A percentile compares a stretch with the other conserved stretches of the same genome.
These are phyloP conservation scores for Saturnispora serradocipensis DNA, from an alignment of 805 yeast genomes.

Conservation along the genomic window DNA sequence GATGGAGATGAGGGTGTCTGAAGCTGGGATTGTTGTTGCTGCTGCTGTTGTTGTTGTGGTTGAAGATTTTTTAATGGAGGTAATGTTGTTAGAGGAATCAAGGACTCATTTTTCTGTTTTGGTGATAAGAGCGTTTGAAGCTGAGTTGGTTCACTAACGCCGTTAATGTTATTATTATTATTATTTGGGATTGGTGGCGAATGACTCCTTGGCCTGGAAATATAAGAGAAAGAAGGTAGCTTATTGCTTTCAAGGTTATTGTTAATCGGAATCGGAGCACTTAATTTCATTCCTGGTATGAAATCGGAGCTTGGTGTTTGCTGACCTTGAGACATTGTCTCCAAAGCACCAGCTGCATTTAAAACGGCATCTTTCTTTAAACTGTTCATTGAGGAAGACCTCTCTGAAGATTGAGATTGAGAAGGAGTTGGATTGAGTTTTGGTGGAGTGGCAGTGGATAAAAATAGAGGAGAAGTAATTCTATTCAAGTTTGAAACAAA, in stretches of 20 bases:
- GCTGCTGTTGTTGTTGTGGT: constrained; percentile 10
- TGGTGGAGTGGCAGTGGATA: constrained; percentile 36
- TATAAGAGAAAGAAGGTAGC: constrained; percentile 21
- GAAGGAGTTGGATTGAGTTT: constrained; percentile 27
- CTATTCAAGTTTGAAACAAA: constrained; percentile 56
- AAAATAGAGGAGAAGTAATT: constrained; percentile 55
- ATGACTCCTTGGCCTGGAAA: constrained; percentile 7
- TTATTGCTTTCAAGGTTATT: constrained; percentile 3
- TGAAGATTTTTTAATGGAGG: constrained; percentile 6
- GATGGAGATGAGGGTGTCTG: constrained; percentile 4
- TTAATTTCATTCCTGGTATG: constrained; percentile 28
- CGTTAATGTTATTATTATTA: not conserved
- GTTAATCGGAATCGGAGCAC: constrained; percentile 15
- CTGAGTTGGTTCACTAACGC: constrained; percentile 9
- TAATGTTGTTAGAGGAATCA: not conserved
- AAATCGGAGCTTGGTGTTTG: constrained; percentile 16
- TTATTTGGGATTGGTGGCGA: not conserved
- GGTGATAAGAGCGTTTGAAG: constrained; percentile 12
- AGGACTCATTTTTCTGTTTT: constrained; percentile 4
- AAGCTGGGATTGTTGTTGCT: constrained; percentile 12
- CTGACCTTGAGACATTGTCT: constrained; percentile 29
- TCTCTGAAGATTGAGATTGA: constrained; percentile 28
- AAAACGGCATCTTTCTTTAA: constrained; percentile 26
- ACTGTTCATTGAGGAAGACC: constrained; percentile 21
- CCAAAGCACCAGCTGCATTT: constrained; percentile 34